Evolutionary conservation across 345 rosid genomes (phyloP).

Genomic region (Carallia pectinifolia): DNA sequence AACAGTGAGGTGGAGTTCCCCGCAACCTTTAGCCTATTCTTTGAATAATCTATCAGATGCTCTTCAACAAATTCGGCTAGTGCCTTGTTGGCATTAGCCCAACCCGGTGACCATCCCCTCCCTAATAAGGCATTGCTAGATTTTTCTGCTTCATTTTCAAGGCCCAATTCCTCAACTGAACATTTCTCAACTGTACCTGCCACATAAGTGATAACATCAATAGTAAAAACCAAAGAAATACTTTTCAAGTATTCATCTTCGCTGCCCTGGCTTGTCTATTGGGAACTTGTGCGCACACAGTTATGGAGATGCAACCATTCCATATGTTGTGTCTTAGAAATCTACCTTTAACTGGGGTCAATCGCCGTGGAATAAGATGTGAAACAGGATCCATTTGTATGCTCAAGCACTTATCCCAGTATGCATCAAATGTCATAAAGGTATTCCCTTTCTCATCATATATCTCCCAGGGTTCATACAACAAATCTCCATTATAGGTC

Average conservation of each 20-base stretch:
- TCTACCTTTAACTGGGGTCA: constrained; percentile 65
- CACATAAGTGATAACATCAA: constrained; percentile 4
- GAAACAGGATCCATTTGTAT: constrained; percentile 62
- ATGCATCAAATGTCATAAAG: constrained; percentile 63
- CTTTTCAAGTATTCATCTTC: constrained; percentile 3
- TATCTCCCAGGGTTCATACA: constrained; percentile 94
- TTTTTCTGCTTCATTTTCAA: constrained; percentile 80
- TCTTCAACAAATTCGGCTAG: constrained; percentile 64
- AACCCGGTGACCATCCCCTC: constrained; percentile 93
- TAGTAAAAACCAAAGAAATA: not conserved
- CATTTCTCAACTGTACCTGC: constrained; percentile 54
- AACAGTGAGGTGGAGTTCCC: constrained; percentile 68
- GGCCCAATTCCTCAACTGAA: constrained; percentile 67
- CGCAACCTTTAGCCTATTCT: constrained; percentile 56
- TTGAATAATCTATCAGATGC: constrained; percentile 54
- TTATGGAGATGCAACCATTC: no score
- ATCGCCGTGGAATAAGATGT: constrained; percentile 69
- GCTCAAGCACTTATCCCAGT: constrained; percentile 72
- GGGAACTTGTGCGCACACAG: no score
- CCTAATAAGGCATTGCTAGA: constrained; percentile 82
- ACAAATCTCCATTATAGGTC: constrained; percentile 82
- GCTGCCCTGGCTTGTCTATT: not conserved
- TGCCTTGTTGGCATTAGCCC: constrained; percentile 78
- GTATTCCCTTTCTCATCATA: constrained; percentile 63
- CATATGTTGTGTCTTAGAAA: not conserved